Evolutionary conservation across 371 early-diverging fungal species (phyloP), one percentile per base, ranked within the genome.

Genomic region (Quaeritorhiza haematococci): DNA sequence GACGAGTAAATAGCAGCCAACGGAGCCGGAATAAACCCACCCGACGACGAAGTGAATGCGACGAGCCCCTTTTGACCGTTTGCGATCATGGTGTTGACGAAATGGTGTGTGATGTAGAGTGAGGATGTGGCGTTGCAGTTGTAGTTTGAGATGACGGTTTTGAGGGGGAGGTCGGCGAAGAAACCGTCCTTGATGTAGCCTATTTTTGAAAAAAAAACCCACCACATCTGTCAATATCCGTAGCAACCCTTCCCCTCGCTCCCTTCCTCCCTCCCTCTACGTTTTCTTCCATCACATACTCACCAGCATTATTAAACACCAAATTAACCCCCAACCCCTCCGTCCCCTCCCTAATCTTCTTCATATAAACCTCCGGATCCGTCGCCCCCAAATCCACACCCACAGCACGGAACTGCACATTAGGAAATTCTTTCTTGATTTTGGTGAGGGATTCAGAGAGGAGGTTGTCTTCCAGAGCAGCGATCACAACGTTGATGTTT

Each of bases 281-380:
- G n/a, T n/a, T n/a, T n/a, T n/a, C n/a, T n/a, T n/a, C n/a, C 48
- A 10, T 13, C 34, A 33, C 28, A 15, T 10, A 38, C 30, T 5
- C 35, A 64, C 64, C 84, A 49, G 84, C 84, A 63, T 84, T 84
- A 68, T 81, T 82, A 66, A 82, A 84, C 58, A 84, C 46, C 34
- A 84, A 74, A 56, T 74, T 69, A 17, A 84, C 67, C 53, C 68
- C 69, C 58, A 81, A 71, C 49, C 75, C 80, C 10, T 57, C 21
- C 3, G 80, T 80, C 19, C 63, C 63, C 52, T 77, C 50, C 47
- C 68, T 69, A 53, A 84, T 58, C 46, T 61, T 58, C 26, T 63
- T 59, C 67, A 84, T 66, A 59, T 76, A 82, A 10, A 68, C 62
- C 6, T 21, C 26, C 44, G 10, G 72, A 58, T 26, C 68, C 64